Evolutionary conservation across 768 basidiomycete genomes (phyloP), one percentile per base, ranked within the genome.

Genomic region (Filobasidium wieringae): DNA sequence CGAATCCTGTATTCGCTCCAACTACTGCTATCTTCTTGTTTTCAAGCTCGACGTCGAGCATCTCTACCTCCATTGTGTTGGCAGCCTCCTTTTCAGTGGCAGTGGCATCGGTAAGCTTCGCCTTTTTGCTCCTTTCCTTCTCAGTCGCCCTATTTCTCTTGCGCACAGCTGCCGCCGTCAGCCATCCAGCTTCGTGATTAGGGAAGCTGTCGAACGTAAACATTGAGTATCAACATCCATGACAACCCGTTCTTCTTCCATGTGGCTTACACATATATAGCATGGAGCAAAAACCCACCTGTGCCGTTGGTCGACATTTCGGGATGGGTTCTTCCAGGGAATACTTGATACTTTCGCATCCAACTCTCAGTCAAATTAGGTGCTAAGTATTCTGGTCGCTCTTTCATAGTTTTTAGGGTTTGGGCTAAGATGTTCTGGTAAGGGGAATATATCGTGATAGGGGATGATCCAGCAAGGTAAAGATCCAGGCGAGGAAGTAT

Each of bases 261-360:
- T n/a, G n/a, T n/a, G n/a, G n/a, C 55, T 49, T 19, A 57, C 86
- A 96, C 82, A 80, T 88, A 88, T n/a, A 83, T 84, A 17, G 84
- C 80, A 68, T 87, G 83, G 30, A 96, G 78, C 41, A 97, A 74
- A 74, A 82, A 95, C 0, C 95, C 93, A 14, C 90, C 92, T 0
- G 85, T 84, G 11, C 88, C 88, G 22, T 87, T 85, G 58, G 83
- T 87, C 56, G 79, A 84, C 95, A 99, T 97, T 63, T 81, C 82
- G 3, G 95, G 95, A 76, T 99, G 95, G 37, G 88, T 93, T 33
- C 95, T 80, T 24, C 95, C 93, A 24, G 95, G 95, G n/a, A 99
- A 78, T 15, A 91, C 82, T 72, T 97, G 93, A 76, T 97, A 99
- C 62, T 82, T 80, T 29, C 93, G 82, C 39, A 88, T 73, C 85